These are phyloP conservation scores for Sporobolomyces pararoseus DNA, from an alignment of 768 basidiomycete genomes.

Conservation along the genomic window DNA sequence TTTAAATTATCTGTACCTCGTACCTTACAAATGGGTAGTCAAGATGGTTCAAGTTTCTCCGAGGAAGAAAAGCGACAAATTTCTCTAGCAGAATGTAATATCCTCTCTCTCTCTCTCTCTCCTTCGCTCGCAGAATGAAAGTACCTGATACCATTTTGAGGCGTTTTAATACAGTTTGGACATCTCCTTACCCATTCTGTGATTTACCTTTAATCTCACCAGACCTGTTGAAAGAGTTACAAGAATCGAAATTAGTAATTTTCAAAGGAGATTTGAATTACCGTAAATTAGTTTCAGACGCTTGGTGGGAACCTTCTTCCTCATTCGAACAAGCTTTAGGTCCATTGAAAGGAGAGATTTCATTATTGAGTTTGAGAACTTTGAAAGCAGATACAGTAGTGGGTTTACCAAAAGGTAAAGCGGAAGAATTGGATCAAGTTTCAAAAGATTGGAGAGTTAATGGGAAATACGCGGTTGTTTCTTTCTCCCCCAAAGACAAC, in stretches of 20 bases:
- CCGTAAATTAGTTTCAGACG: conserved; percentile 75
- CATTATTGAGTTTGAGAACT: conserved; percentile 78
- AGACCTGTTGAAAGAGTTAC: conserved; percentile 57
- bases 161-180: conserved; percentile 45
- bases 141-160: no score
- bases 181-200: conserved; percentile 31
- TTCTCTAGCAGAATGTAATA: conserved; percentile 30
- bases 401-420: conserved; percentile 67
- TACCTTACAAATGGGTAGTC: no score
- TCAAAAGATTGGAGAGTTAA: conserved; percentile 68
- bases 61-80: no score
- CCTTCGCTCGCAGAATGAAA: no score
- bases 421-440: conserved; percentile 58
- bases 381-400: conserved; percentile 94
- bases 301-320: conserved; percentile 78
- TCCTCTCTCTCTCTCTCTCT: background rate
- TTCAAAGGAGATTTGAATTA: conserved; percentile 95
- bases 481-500: background rate
- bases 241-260: conserved; percentile 64
- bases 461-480: conserved; percentile 59
- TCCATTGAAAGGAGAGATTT: conserved; percentile 72
- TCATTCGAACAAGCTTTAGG: conserved; percentile 74
- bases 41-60: no score
- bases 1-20: conserved; percentile 70
- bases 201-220: conserved; percentile 47